Percentiles rank a stretch among this genome's conserved stretches.
These are phyloP conservation scores for Coemansia sp. DNA, from an alignment of 192 early-diverging fungal genomes.

Conservation along the genomic window DNA sequence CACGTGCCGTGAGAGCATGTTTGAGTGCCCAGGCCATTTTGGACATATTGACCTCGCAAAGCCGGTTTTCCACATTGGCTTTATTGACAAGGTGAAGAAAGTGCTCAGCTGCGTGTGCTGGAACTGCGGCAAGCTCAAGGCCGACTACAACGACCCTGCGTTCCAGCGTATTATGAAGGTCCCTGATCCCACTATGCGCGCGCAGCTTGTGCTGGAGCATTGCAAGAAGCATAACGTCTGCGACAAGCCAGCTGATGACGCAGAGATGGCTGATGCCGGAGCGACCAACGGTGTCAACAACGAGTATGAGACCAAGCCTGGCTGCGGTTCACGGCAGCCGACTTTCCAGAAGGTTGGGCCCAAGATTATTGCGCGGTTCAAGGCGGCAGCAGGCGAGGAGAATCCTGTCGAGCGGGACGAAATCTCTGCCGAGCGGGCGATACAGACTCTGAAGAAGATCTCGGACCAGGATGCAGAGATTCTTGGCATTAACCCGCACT, in stretches of 20 bases:
- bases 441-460: constrained; percentile 84
- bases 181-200: constrained; percentile 68
- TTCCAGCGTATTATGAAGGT: constrained; percentile 66
- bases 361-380: constrained; percentile 58
- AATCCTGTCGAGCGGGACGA: constrained; percentile 57
- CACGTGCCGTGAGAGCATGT: constrained; percentile 94
- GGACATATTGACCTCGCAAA: constrained; percentile 94
- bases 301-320: constrained; percentile 56
- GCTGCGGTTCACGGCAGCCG: constrained; percentile 85
- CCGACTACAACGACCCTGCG: constrained; percentile 69
- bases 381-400: constrained; percentile 29
- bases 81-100: constrained; percentile 93
- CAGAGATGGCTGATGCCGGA: constrained; percentile 13
- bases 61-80: constrained; percentile 94
- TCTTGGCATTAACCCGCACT: constrained; percentile 88
- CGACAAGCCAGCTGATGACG: constrained; percentile 68
- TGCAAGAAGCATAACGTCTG: constrained; percentile 83
- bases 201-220: constrained; percentile 85
- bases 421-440: constrained; percentile 72
- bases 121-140: constrained; percentile 90
- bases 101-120: constrained; percentile 96
- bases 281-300: constrained; percentile 4
- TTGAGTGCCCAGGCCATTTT: constrained; percentile 97
- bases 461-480: constrained; percentile 77
- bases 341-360: constrained; percentile 77